A percentile compares a stretch with the other conserved stretches of the same genome.
phyloP scores from a whole-genome alignment of 2,329 filamentous ascomycete species.

The Apiospora saccharicola region DNA sequence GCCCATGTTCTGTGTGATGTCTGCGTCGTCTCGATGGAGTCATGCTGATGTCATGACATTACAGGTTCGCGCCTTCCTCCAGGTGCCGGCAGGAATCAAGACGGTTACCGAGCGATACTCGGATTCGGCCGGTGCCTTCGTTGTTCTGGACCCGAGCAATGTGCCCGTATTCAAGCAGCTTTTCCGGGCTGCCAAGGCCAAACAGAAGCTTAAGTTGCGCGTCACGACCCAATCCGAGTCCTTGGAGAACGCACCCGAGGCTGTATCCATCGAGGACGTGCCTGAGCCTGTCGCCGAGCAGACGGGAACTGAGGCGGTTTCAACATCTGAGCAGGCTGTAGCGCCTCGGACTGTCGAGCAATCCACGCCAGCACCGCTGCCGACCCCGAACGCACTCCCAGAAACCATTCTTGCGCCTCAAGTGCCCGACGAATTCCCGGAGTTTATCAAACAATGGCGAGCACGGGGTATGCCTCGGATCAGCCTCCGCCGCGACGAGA shows the following conservation, averaged over 20 bases:
- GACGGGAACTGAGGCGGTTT: neutral
- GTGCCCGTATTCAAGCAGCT: slow-evolving; percentile 93
- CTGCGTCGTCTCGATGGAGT: neutral
- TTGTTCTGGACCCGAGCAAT: slow-evolving; percentile 81
- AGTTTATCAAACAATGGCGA: slow-evolving; percentile 40
- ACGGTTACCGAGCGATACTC: slow-evolving; percentile 91
- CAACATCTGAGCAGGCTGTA: neutral
- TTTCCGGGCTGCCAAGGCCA: slow-evolving; percentile 95
- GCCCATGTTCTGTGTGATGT: slow-evolving; percentile 27
- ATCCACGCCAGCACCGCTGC: slow-evolving; percentile 18
- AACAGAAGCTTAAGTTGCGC: slow-evolving; percentile 93
- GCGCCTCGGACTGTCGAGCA: slow-evolving; percentile 5
- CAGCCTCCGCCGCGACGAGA: slow-evolving; percentile 35
- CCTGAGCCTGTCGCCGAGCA: slow-evolving; percentile 41
- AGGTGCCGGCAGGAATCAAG: slow-evolving; percentile 66
- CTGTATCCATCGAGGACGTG: slow-evolving; percentile 61
- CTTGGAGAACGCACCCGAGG: slow-evolving; percentile 46
- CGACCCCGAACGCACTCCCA: slow-evolving; percentile 27
- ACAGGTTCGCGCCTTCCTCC: slow-evolving; percentile 75
- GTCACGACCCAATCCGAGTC: slow-evolving; percentile 57
- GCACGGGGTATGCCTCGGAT: slow-evolving; percentile 39
- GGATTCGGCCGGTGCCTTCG: slow-evolving; percentile 84
- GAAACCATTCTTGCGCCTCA: slow-evolving; percentile 39
- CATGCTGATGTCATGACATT: slow-evolving; percentile 25
- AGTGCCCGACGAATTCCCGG: slow-evolving; percentile 35